Conservation (phyloP, 371 early-diverging fungal species). For the Choanephora cucurbitarum region DNA sequence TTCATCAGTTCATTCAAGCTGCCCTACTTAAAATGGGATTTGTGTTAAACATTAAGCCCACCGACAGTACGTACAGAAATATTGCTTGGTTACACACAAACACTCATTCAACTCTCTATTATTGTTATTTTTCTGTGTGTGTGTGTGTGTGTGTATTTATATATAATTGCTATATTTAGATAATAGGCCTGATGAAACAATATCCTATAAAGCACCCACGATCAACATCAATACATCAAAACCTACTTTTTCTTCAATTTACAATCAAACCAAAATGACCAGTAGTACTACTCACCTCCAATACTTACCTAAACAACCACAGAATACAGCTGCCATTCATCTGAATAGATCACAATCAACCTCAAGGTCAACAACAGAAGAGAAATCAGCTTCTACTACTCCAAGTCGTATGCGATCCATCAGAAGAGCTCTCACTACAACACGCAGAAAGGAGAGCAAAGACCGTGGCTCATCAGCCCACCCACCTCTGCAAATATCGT, state of each 20-base stretch:
- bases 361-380: conserved; percentile 1
- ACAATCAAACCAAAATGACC: conserved; percentile 6
- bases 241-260: conserved; percentile 8
- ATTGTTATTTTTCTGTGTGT: no score
- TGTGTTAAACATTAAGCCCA: conserved; percentile 6
- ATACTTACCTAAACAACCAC: background rate
- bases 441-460: conserved; percentile 7
- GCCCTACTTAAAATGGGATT: conserved; percentile 8
- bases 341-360: conserved; percentile 6
- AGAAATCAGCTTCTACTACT: no score
- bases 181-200: conserved; percentile 18
- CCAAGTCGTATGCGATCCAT: conserved; percentile 17
- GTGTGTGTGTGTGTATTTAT: background rate
- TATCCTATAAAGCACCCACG: conserved; percentile 11
- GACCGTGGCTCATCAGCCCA: no score
- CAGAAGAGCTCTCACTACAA: conserved; percentile 24
- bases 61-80: conserved; percentile 1
- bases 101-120: no score
- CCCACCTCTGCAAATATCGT: conserved; percentile 16
- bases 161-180: conserved; percentile 11
- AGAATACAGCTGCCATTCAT: background rate
- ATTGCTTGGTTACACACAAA: conserved; percentile 12
- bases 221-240: conserved; percentile 4
- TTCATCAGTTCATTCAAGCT: conserved; percentile 7
- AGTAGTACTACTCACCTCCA: conserved; percentile 6